Base-by-base conservation (phyloP, 345 rosid genomes). In the Salix koriyanagi region DNA sequence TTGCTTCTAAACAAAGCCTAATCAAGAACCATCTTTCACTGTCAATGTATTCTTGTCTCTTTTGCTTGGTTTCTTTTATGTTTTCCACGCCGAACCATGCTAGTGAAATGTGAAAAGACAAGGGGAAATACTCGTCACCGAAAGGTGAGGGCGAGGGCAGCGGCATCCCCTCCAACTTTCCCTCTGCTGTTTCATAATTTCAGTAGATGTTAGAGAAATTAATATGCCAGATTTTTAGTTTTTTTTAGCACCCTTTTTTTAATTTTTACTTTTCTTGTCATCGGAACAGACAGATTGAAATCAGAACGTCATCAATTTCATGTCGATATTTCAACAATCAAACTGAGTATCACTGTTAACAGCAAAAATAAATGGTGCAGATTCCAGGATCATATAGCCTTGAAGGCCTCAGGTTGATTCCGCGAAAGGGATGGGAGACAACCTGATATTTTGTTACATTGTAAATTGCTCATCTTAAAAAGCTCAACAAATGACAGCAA, bases 401-500 rank as follows among this genome's bases (percentile, higher is more conserved):
- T 41, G 1, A 41, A 41, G 44, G 44, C 44, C 44, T 11, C 44
- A 11, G 44, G 3, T 41, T 41, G 13, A 41, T 41, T 41, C 3
- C 12, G 13, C 44, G 2, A 0, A 11, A 41, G 44, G 11, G 2
- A 60, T 14, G 48, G 6, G 30, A 71, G 39, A 75, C 77, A 65
- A 81, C 69, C 26, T 26, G 52, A 30, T 28, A 71, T 67, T 60
- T 56, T 75, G 69, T 23, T 73, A 23, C 10, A 85, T 56, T 46
- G 56, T 60, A 46, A 46, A 14, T 78, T 18, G 70, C 75, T 77
- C 76, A 75, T 69, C 72, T 65, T 72, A 26, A 60, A 68, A 75
- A 48, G 62, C 71, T 68, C 48, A 75, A 67, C 54, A 78, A 83
- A 67, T 66, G 75, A 67, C 78, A 79, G 69, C 52, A 83, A 81